Evolutionary conservation across 495 filamentous ascomycete species (phyloP).

Genomic region (Penicillium bialowiezense): DNA sequence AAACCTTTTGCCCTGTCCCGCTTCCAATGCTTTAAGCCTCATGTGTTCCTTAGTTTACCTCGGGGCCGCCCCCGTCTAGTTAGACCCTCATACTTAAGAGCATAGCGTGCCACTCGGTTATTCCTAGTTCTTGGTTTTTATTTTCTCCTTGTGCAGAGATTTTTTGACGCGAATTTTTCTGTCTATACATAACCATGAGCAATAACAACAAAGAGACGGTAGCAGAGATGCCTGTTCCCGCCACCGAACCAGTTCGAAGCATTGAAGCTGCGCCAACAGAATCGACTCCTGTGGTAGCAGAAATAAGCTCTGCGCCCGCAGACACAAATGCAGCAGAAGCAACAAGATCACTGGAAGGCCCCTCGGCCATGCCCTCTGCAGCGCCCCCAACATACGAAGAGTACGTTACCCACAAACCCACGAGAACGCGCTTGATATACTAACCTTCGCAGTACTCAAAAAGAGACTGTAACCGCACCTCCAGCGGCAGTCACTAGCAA

Average conservation of each 20-base stretch:
- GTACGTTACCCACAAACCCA: neutral
- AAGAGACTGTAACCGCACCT: neutral
- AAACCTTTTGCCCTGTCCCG: neutral
- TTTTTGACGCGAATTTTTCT: too few relatives aligned
- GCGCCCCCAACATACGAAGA: conserved; percentile 3
- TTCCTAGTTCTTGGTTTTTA: neutral
- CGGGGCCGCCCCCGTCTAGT: too few relatives aligned
- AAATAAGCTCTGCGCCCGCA: neutral
- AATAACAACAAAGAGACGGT: neutral
- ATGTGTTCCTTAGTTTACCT: too few relatives aligned
- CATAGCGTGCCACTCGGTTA: too few relatives aligned
- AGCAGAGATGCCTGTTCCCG: neutral
- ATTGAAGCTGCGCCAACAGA: neutral
- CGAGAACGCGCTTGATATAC: neutral
- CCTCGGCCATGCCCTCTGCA: neutral
- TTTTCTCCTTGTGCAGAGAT: neutral
- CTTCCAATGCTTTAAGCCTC: neutral
- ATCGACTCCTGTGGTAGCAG: neutral
- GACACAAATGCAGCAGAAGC: neutral
- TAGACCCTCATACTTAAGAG: too few relatives aligned
- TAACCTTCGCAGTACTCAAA: neutral
- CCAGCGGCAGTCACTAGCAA: neutral
- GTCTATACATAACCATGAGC: too few relatives aligned
- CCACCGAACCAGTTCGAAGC: neutral
- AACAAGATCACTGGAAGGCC: neutral